Evolutionary conservation across 306 rosid species (phyloP), one percentile per base, ranked within the genome.

Genomic region (Sesbania bispinosa): DNA sequence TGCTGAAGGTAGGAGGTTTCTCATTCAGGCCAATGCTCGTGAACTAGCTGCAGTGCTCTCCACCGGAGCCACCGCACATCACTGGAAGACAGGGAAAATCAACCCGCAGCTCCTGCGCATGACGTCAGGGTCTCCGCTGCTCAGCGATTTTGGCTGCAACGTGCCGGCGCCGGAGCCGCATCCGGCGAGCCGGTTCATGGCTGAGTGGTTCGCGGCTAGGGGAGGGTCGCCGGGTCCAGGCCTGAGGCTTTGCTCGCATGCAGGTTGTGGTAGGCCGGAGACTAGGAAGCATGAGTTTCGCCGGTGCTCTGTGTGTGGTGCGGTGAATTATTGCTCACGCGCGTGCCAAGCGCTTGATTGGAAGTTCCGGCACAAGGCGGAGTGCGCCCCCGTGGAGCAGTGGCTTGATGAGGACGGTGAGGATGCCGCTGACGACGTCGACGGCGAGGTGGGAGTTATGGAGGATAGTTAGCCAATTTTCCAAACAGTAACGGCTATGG

Each of bases 271-370:
- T 0, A 35, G 97, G 36, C 97, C 96, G 0, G 99, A 95, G 77
- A 88, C 97, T 4, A 80, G 97, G 68, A 79, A 78, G 50, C 97
- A 89, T 36, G 99, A 95, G 79, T 95, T 91, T 55, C 96, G 97
- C 19, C 63, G 99, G 67, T 95, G 99, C 9, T 95, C 97, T 8
- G 99, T 95, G 4, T 95, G 99, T 54, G 99, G 99, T 0, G 80
- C 80, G 7, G 97, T 95, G 53, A 95, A 95, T 29, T 95, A 95
- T 61, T 95, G 99, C 57, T 95, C 99, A 7, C 96, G 99, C 19
- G 99, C 96, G 5, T 95, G 99, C 46, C 99, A 95, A 39, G 99
- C 97, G 13, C 88, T 95, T n/a, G 99, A 95, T 79, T 95, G 99
- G 97, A 95, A 91, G 82, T 76, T 89, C 26, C 87, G 95, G 3